These are phyloP conservation scores for Hypericum androsaemum DNA, from an alignment of 345 rosid genomes.

Conservation along the genomic window DNA sequence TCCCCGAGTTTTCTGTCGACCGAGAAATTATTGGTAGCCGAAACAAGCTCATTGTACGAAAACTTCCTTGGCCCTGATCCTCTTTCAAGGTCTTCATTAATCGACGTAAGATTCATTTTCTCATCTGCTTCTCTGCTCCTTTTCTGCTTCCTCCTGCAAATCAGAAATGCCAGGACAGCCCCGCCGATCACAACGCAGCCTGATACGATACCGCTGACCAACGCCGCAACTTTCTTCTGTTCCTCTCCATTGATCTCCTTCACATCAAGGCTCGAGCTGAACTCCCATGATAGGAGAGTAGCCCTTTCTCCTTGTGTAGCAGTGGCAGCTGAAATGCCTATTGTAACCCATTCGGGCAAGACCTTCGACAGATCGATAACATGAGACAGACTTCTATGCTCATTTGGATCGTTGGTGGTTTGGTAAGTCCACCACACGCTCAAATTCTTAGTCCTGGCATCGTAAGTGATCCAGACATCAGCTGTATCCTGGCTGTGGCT, in stretches of 20 bases:
- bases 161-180: neutral
- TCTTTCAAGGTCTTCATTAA: slow-evolving; percentile 31
- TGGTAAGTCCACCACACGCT: neutral
- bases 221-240: neutral
- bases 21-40: too few relatives aligned
- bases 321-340: slow-evolving; percentile 14
- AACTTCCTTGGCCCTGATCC: slow-evolving; percentile 35
- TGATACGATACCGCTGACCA: neutral
- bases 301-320: neutral
- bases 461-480: neutral
- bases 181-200: neutral
- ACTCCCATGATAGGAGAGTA: slow-evolving; percentile 7
- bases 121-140: neutral
- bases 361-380: slow-evolving; percentile 3
- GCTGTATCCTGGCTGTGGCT: too few relatives aligned
- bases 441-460: neutral
- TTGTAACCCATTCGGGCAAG: slow-evolving; percentile 5
- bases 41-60: too few relatives aligned
- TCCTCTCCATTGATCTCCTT: neutral
- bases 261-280: slow-evolving; percentile 7
- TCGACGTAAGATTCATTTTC: slow-evolving; percentile 10
- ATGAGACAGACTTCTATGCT: neutral
- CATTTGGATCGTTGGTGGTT: neutral
- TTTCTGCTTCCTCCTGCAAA: neutral
- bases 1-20: too few relatives aligned